A percentile compares a stretch with the other conserved stretches of the same genome.
phyloP scores from a whole-genome alignment of 202 grass and related monocot genomes.

The Zoysia matrella region DNA sequence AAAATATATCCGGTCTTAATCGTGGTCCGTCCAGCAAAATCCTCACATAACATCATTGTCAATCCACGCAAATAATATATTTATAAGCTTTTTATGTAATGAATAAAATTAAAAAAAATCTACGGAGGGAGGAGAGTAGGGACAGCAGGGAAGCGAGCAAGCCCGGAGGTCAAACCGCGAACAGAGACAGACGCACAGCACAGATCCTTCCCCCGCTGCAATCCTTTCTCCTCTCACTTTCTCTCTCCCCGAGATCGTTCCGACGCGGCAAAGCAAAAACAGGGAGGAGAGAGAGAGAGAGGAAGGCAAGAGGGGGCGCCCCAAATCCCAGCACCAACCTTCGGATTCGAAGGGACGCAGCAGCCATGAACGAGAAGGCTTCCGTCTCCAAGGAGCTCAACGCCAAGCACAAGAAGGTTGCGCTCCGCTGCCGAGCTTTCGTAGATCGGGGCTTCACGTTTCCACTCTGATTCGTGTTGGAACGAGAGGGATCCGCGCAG shows the following conservation, averaged over 20 bases:
- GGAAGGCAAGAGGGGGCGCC: neutral
- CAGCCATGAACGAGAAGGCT: too few species aligned
- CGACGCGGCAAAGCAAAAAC: constrained; percentile 52
- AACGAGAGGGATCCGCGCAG: neutral
- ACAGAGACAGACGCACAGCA: constrained; percentile 8
- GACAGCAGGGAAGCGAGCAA: neutral
- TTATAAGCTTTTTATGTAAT: too few species aligned
- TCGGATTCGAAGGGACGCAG: constrained; percentile 27
- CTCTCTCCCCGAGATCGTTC: constrained; percentile 32
- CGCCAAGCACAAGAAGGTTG: constrained; percentile 91
- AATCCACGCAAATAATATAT: neutral
- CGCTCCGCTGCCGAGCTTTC: neutral
- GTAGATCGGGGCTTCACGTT: constrained; percentile 25
- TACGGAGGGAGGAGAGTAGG: neutral
- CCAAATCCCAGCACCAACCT: neutral
- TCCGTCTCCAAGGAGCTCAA: constrained; percentile 61
- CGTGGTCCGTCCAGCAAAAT: neutral
- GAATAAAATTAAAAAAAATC: neutral
- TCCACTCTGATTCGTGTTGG: neutral
- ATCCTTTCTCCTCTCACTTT: constrained; percentile 10
- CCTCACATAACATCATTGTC: neutral
- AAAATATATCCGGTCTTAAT: neutral
- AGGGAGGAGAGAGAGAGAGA: constrained; percentile 36
- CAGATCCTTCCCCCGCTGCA: constrained; percentile 13
- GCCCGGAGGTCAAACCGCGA: constrained; percentile 42